phyloP scores from a whole-genome alignment of 306 rosid species.

The Acacia acuminata region DNA sequence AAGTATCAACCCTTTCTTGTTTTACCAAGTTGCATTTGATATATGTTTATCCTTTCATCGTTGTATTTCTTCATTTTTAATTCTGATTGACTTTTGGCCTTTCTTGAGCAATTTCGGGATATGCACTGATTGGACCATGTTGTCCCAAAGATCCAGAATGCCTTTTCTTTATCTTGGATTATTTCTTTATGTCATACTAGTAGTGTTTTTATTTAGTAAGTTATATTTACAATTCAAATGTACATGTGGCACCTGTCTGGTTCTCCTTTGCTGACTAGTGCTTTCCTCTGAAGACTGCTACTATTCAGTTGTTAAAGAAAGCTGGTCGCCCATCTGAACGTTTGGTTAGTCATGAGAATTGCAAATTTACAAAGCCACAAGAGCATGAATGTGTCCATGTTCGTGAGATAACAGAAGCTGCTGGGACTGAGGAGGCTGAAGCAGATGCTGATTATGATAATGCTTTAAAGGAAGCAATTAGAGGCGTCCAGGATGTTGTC shows the following conservation, averaged over 20 bases:
- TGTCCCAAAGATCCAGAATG: not conserved
- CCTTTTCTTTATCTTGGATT: not conserved
- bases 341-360: conserved; percentile 77
- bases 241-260: not conserved
- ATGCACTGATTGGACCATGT: not conserved
- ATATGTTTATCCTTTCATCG: not conserved
- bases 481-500: conserved; percentile 86
- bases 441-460: conserved; percentile 83
- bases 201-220: not conserved
- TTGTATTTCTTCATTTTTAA: not conserved
- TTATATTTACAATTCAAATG: not conserved
- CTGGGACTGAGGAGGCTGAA: conserved; percentile 93
- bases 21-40: not conserved
- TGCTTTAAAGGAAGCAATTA: conserved; percentile 86
- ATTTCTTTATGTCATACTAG: not conserved
- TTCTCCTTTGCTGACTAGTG: conserved; percentile 22
- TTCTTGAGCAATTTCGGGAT: not conserved
- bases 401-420: conserved; percentile 80
- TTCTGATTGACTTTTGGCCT: not conserved
- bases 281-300: conserved; percentile 64
- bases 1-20: not conserved
- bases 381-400: conserved; percentile 80
- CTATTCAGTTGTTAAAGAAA: conserved; percentile 80
- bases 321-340: conserved; percentile 87
- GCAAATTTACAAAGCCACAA: conserved; percentile 61